Evolutionary conservation across 1,139 yeast species (phyloP).

Genomic region (Geotrichum restrictum): DNA sequence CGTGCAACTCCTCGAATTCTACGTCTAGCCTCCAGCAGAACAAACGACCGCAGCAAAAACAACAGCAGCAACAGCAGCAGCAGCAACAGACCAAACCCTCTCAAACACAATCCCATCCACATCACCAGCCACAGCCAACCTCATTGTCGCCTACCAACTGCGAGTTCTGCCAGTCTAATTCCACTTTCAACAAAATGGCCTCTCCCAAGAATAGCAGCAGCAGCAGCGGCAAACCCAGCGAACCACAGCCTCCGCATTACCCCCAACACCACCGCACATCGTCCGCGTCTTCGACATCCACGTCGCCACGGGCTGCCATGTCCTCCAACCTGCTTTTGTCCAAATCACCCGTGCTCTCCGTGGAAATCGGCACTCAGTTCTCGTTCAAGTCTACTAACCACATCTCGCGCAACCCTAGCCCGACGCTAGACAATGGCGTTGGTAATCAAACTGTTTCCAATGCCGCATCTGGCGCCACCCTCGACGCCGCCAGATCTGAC

Average conservation of each 20-base stretch:
- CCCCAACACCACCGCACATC: neutral
- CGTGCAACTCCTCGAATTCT: neutral
- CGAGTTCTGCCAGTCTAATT: slow-evolving; percentile 6
- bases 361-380: slow-evolving; percentile 37
- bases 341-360: slow-evolving; percentile 18
- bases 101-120: neutral
- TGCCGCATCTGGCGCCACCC: neutral
- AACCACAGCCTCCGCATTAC: neutral
- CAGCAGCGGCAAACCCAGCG: neutral
- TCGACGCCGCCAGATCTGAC: neutral
- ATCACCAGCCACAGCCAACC: neutral
- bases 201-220: neutral
- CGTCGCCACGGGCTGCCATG: slow-evolving; percentile 18
- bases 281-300: neutral
- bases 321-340: slow-evolving; percentile 22
- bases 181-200: neutral
- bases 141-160: slow-evolving; percentile 4
- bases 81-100: neutral
- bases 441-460: neutral
- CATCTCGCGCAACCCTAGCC: slow-evolving; percentile 4
- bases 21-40: neutral
- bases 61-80: neutral
- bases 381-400: slow-evolving; percentile 29
- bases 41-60: neutral
- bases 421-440: neutral